phyloP scores from a whole-genome alignment of 202 grass and related monocot species.

The Hordeum pubiflorum region DNA sequence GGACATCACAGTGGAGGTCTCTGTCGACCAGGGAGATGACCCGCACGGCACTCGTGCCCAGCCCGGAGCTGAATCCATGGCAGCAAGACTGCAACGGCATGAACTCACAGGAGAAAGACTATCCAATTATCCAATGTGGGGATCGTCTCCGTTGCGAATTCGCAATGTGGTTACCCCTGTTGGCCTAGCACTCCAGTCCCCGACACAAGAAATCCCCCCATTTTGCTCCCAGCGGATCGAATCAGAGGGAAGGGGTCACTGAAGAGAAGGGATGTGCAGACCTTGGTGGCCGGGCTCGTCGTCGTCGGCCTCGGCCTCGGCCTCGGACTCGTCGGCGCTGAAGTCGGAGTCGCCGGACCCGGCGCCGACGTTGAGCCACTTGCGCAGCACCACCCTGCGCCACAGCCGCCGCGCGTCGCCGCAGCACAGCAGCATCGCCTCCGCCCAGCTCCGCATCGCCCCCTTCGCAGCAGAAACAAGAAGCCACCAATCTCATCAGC shows the following conservation, averaged over 20 bases:
- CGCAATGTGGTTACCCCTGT: constrained; percentile 1
- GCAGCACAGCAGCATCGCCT: constrained; percentile 34
- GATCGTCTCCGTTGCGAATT: neutral
- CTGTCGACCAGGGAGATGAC: neutral
- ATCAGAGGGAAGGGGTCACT: neutral
- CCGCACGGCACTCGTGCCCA: neutral
- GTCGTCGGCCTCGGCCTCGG: constrained; percentile 6
- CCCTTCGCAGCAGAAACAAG: constrained; percentile 13
- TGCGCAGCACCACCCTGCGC: constrained; percentile 71
- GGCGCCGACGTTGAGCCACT: constrained; percentile 81
- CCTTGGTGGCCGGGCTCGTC: constrained; percentile 54
- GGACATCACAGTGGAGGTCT: neutral
- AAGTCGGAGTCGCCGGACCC: constrained; percentile 58
- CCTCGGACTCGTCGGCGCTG: constrained; percentile 65
- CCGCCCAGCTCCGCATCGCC: constrained; percentile 40
- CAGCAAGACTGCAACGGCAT: too few relatives aligned
- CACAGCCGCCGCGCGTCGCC: constrained; percentile 63
- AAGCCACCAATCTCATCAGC: neutral
- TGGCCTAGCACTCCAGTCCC: constrained; percentile 4
- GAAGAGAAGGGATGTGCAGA: neutral
- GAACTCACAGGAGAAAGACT: too few relatives aligned
- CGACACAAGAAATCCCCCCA: neutral
- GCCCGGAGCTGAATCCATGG: too few relatives aligned
- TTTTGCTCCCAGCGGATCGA: constrained; percentile 20
- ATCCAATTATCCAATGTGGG: neutral